A percentile compares a stretch with the other conserved stretches of the same genome.
phyloP scores from a whole-genome alignment of 768 basidiomycete genomes.

The Coprinellus micaceus region DNA sequence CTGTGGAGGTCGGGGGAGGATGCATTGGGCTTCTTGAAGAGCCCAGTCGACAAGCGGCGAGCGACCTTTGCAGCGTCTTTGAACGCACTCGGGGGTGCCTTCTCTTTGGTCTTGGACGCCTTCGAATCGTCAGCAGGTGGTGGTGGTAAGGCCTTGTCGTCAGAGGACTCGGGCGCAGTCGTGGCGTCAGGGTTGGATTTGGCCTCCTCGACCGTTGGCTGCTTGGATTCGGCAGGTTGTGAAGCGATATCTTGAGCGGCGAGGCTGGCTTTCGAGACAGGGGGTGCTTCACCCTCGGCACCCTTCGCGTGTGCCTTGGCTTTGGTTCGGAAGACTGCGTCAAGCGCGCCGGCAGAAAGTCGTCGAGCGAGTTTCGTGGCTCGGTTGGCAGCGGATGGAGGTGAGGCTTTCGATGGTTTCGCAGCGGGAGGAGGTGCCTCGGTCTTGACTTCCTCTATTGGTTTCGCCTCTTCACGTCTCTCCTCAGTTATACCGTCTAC shows the following conservation, averaged over 20 bases:
- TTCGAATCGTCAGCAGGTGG: not conserved
- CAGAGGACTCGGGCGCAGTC: not conserved
- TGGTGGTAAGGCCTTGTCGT: not conserved
- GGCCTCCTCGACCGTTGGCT: not conserved
- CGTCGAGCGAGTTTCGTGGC: not conserved
- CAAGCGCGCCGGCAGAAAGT: not conserved
- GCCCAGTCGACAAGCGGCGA: not conserved
- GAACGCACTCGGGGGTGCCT: not conserved
- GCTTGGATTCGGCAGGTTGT: not conserved
- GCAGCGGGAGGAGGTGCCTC: not conserved
- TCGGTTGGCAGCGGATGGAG: not conserved
- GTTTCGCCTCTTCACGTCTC: not conserved
- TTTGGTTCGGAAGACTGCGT: not conserved
- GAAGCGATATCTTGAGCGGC: not conserved
- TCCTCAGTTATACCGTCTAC: not conserved
- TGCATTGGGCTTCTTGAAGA: conserved; percentile 3
- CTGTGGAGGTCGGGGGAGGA: no score
- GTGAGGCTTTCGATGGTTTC: not conserved
- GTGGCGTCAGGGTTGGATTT: not conserved
- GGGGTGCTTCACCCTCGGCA: not conserved
- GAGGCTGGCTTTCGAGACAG: not conserved
- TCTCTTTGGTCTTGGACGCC: not conserved
- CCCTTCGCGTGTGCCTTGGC: not conserved
- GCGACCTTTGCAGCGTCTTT: not conserved
- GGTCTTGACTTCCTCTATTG: not conserved